Base-by-base conservation (phyloP, 1,284 basidiomycete species). In the Porogramme epimiltina region DNA sequence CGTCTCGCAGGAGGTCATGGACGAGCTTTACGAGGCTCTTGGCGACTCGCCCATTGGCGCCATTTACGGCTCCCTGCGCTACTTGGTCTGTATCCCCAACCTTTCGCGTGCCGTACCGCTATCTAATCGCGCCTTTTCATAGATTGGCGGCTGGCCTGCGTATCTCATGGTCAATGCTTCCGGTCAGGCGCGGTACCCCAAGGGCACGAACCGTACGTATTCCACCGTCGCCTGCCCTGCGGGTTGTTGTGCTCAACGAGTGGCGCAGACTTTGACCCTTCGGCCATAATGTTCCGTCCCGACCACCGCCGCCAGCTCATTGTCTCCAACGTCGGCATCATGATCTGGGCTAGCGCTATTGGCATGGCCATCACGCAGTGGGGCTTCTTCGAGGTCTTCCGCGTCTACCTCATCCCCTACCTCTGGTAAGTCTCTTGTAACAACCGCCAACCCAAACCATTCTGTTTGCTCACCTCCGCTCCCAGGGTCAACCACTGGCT, bases 41-140 rank as follows among this genome's bases (percentile, higher is more conserved):
- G 94, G 91, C 54, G 96, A 99, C 72, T 93, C 95, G 15, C 97
- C 96, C 13, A 78, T 98, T 28, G 91, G 84, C 64, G 87, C 92
- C 45, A 73, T 89, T 26, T 64, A 82, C 42, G 82, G 78, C 55
- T 70, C 89, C 46, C 73, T 84, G 43, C 80, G 84, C 60, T 93
- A 94, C 70, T 69, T 95, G 62, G 84, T 91, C 62, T 61, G 84
- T 68, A 5, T 20, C 18, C 22, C 9, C 13, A 20, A n/a, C 22
- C 3, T 15, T 9, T 22, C 42, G 40, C 38, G 3, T n/a, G 9
- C 4, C 11, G 50, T 10, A 45, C 33, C 31, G 13, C 15, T 5
- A 18, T 22, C 19, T 48, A 38, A 44, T 10, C 6, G 5, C 8
- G 34, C 34, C 39, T 9, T n/a, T 25, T 52, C 5, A 49, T 24